Evolutionary conservation across 1,284 basidiomycete genomes (phyloP), one percentile per base, ranked within the genome.

Genomic region (Sphaerobolus stellatus): DNA sequence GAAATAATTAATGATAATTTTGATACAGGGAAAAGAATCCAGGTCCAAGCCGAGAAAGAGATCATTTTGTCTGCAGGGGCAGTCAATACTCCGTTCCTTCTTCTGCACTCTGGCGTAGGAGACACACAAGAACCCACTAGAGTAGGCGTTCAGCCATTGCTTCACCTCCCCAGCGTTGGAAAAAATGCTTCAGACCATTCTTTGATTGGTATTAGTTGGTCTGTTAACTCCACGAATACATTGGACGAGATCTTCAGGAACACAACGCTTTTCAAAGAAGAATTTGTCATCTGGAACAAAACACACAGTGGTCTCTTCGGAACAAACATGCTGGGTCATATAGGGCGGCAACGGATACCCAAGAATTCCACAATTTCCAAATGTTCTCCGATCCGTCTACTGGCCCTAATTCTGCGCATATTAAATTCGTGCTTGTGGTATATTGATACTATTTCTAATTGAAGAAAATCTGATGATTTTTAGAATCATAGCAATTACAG

Each of bases 391-490:
- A 65, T 56, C 61, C 63, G 13, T 55, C 59, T 24, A 62, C 62
- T 18, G 63, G 63, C 16, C 58, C 59, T 8, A 54, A 48, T 2
- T 60, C 63, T 8, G 57, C 52, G 14, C 63, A 65, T 47, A 52
- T 56, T n/a, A 62, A 73, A 49, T 53, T 71, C 16, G 40, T 64
- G 13, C 52, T 59, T 24, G 44, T 56, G 25, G 71, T 72, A 56
- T 50, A 67, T 43, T 34, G 14, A 22, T 33, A 18, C 40, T 48
- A 31, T n/a, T n/a, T n/a, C n/a, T n/a, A n/a, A n/a, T n/a, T n/a
- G n/a, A n/a, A n/a, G n/a, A n/a, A n/a, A n/a, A n/a, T n/a, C n/a
- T n/a, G n/a, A n/a, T n/a, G n/a, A n/a, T n/a, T n/a, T n/a, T n/a
- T n/a, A n/a, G n/a, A n/a, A n/a, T n/a, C n/a, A n/a, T n/a, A n/a